Conservation (phyloP, 441 rosid genomes). For the Euphorbia schlechtendalii region DNA sequence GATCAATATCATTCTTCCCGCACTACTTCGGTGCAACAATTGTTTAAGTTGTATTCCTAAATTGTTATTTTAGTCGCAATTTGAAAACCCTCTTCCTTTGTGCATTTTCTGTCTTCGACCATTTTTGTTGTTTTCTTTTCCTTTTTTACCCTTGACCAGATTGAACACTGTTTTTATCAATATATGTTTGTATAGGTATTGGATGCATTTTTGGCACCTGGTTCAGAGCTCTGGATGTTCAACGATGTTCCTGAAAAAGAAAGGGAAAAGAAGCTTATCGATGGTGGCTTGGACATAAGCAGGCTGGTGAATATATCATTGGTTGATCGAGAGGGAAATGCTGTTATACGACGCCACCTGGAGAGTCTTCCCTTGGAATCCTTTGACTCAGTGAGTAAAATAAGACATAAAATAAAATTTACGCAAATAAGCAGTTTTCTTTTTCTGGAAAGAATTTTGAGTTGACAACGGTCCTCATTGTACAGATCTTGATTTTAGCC, state of each 20-base stretch:
- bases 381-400: conserved; percentile 57
- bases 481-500: conserved; percentile 66
- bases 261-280: conserved; percentile 61
- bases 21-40: conserved; percentile 25
- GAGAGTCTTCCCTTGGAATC: conserved; percentile 74
- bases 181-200: conserved; percentile 40
- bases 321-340: conserved; percentile 66
- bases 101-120: conserved; percentile 2
- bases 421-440: not conserved
- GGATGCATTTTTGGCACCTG: conserved; percentile 62
- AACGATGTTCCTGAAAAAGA: conserved; percentile 66
- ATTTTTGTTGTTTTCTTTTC: not conserved
- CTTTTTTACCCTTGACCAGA: not conserved
- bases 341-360: conserved; percentile 67
- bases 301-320: conserved; percentile 55
- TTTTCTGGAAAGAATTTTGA: not conserved
- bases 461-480: not conserved
- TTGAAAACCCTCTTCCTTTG: conserved; percentile 6
- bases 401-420: not conserved
- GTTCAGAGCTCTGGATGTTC: conserved; percentile 84
- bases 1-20: conserved; percentile 27
- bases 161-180: conserved; percentile 2
- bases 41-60: conserved; percentile 25
- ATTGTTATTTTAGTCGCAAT: too few relatives aligned
- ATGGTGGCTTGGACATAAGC: conserved; percentile 56